These are phyloP conservation scores for Carex pumila DNA, from an alignment of 176 grass and related monocot species.

Conservation along the genomic window DNA sequence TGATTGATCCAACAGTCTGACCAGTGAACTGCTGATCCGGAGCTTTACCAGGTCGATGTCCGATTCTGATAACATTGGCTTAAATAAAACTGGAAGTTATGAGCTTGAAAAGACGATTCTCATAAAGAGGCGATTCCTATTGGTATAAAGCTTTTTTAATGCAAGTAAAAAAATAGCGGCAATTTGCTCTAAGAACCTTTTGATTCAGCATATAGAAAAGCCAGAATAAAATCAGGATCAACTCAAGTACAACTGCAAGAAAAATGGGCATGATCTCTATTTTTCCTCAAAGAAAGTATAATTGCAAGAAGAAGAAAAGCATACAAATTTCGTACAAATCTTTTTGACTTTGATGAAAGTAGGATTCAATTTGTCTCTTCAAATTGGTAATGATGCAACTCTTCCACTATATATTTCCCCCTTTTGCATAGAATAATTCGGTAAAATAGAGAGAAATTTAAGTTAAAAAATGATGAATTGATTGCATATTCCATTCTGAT, in stretches of 20 bases:
- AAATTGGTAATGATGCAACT: background rate
- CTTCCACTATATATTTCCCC: no score
- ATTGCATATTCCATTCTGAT: no score
- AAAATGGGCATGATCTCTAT: no score
- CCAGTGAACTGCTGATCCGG: no score
- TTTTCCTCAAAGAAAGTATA: no score
- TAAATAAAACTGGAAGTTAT: background rate
- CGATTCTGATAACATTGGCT: no score
- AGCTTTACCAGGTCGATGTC: no score
- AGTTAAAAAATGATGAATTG: no score
- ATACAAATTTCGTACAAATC: background rate
- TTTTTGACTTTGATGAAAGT: slow-evolving; percentile 11
- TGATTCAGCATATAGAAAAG: background rate
- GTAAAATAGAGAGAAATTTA: no score
- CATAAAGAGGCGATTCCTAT: background rate
- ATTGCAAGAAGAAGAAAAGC: background rate
- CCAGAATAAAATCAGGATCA: background rate
- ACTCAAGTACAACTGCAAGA: background rate
- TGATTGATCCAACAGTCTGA: no score
- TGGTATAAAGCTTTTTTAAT: background rate
- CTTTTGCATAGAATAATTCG: no score
- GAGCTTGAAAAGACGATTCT: background rate
- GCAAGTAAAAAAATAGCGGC: background rate
- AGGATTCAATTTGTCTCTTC: background rate
- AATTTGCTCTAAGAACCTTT: background rate